A percentile compares a stretch with the other conserved stretches of the same genome.
These are phyloP conservation scores for Fraxinus greggii DNA, from an alignment of 305 asterid genomes.

Conservation along the genomic window DNA sequence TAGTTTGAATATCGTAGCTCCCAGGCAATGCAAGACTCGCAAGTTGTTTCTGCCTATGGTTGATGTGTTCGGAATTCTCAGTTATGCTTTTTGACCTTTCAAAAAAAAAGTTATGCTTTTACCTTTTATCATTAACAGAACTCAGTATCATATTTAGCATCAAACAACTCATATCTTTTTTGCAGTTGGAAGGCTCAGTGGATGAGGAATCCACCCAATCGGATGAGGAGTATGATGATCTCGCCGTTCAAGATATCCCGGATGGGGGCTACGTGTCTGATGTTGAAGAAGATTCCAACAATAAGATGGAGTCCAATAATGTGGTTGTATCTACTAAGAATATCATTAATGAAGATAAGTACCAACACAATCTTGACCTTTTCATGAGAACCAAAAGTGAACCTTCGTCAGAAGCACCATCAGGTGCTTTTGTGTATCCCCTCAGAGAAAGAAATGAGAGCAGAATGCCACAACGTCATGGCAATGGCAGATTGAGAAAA, in stretches of 20 bases:
- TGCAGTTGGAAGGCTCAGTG: conserved; percentile 91
- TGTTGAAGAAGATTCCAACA: conserved; percentile 35
- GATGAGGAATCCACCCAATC: conserved; percentile 85
- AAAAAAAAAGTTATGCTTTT: too few relatives aligned
- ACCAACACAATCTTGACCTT: conserved; percentile 37
- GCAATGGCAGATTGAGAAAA: conserved; percentile 26
- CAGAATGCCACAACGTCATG: conserved; percentile 2
- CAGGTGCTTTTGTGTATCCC: conserved; percentile 21
- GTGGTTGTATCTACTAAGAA: conserved; percentile 26
- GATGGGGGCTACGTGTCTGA: conserved; percentile 50
- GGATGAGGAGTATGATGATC: conserved; percentile 94
- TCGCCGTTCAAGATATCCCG: conserved; percentile 68
- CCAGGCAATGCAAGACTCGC: background rate
- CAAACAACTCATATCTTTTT: conserved; percentile 4
- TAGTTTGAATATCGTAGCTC: background rate
- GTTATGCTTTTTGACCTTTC: background rate
- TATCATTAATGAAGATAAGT: conserved; percentile 36
- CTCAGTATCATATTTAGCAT: background rate
- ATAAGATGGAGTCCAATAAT: conserved; percentile 22
- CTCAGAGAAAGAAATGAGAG: conserved; percentile 26
- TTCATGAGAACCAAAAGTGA: conserved; percentile 36
- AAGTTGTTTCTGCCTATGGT: background rate
- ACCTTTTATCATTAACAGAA: conserved; percentile 8
- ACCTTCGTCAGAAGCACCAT: conserved; percentile 23
- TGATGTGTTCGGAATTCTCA: background rate